Conservation (phyloP, 2,329 filamentous ascomycete genomes). For the Cercospora sp. region DNA sequence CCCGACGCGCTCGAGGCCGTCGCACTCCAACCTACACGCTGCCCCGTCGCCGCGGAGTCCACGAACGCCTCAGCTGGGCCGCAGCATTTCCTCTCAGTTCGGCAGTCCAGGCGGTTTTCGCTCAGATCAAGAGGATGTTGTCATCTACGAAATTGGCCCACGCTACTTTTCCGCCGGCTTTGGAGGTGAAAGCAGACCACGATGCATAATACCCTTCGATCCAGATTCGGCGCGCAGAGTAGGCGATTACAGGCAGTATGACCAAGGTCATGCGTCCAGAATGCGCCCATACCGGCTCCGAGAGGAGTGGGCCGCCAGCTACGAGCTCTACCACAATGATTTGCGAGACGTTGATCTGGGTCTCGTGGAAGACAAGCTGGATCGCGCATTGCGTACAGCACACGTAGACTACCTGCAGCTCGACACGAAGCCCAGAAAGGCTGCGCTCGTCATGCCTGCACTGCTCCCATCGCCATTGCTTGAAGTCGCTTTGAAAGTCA, state of each 20-base stretch:
- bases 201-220: slow-evolving; percentile 70
- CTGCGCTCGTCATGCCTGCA: slow-evolving; percentile 75
- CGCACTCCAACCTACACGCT: slow-evolving; percentile 14
- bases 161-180: slow-evolving; percentile 80
- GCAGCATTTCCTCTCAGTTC: slow-evolving; percentile 59
- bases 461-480: slow-evolving; percentile 75
- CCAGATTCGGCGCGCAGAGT: slow-evolving; percentile 74
- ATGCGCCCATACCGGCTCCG: slow-evolving; percentile 47
- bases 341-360: slow-evolving; percentile 72
- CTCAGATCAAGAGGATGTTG: slow-evolving; percentile 73
- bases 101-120: slow-evolving; percentile 61
- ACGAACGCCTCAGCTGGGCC: slow-evolving; percentile 61
- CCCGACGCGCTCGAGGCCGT: slow-evolving; percentile 26
- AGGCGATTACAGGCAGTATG: slow-evolving; percentile 71
- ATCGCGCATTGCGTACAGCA: slow-evolving; percentile 75
- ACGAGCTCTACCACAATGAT: slow-evolving; percentile 79
- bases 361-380: slow-evolving; percentile 81
- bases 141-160: slow-evolving; percentile 81
- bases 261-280: slow-evolving; percentile 19
- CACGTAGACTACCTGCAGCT: slow-evolving; percentile 74
- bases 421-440: slow-evolving; percentile 69
- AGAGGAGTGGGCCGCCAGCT: slow-evolving; percentile 63
- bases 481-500: slow-evolving; percentile 70
- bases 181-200: slow-evolving; percentile 74
- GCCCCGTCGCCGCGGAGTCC: slow-evolving; percentile 23